phyloP scores from a whole-genome alignment of 164 flowering plant genomes.

The Piper betle region DNA sequence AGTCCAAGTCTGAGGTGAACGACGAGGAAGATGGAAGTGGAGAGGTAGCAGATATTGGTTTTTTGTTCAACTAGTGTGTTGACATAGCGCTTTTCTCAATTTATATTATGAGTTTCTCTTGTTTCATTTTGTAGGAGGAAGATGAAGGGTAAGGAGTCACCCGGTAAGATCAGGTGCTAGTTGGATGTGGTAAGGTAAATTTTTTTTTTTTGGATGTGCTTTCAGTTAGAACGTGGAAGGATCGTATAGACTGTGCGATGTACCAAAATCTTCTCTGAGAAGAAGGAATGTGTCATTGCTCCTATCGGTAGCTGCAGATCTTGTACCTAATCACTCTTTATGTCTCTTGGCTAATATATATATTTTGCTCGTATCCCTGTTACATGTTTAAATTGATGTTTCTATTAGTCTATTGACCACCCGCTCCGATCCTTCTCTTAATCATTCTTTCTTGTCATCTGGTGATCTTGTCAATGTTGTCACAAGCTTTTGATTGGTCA shows the following conservation, averaged over 20 bases:
- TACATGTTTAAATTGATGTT: too few species aligned
- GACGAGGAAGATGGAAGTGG: conserved; percentile 60
- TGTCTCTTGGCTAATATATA: not conserved
- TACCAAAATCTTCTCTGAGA: not conserved
- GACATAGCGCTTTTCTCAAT: too few species aligned
- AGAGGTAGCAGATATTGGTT: conserved; percentile 9
- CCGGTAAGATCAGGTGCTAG: not conserved
- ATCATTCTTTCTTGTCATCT: too few species aligned
- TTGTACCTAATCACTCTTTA: not conserved
- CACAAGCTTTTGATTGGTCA: too few species aligned
- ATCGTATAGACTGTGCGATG: not conserved
- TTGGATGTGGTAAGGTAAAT: not conserved
- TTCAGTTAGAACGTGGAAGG: not conserved
- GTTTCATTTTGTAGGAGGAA: conserved; percentile 6
- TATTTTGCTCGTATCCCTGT: too few species aligned
- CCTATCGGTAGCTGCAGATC: not conserved
- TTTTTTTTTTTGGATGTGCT: not conserved
- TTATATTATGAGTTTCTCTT: not conserved
- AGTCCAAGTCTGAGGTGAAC: conserved; percentile 62
- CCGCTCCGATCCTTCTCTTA: too few species aligned
- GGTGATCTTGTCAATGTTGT: too few species aligned
- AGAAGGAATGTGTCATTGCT: not conserved
- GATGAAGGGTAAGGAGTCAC: conserved; percentile 2
- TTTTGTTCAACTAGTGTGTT: not conserved
- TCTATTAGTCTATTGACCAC: too few species aligned